phyloP scores from a whole-genome alignment of 805 yeast genomes.

The Schwanniomyces sp. region DNA sequence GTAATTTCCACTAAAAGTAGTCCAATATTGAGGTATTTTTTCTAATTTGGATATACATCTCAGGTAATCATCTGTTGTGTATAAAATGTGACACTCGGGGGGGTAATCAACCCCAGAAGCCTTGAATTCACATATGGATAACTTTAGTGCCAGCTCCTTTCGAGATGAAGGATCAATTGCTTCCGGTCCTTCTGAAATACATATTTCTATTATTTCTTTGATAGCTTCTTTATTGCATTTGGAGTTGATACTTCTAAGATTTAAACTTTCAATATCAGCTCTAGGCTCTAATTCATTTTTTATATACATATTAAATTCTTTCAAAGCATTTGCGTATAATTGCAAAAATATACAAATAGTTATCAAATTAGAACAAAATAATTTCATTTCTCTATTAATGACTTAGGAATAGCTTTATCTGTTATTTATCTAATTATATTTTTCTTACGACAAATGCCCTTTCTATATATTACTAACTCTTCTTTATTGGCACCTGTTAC shows the following conservation, averaged over 20 bases:
- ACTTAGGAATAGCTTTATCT: neutral
- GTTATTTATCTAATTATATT: too few species aligned
- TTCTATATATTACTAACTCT: neutral
- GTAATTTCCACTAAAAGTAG: constrained; percentile 67
- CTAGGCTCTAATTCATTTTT: neutral
- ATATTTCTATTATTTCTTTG: constrained; percentile 35
- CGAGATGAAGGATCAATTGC: constrained; percentile 27
- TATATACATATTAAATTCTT: neutral
- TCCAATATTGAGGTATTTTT: constrained; percentile 63
- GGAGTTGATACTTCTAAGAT: constrained; percentile 5
- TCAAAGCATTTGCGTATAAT: neutral
- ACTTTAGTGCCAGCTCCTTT: constrained; percentile 42
- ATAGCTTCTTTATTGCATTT: constrained; percentile 44
- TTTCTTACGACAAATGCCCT: neutral
- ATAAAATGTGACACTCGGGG: constrained; percentile 19
- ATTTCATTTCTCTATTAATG: neutral
- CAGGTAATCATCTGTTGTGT: constrained; percentile 13
- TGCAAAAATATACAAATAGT: neutral
- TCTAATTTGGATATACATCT: constrained; percentile 44
- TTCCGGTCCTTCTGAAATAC: constrained; percentile 43
- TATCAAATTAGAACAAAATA: neutral
- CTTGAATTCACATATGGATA: constrained; percentile 57
- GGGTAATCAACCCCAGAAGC: constrained; percentile 43
- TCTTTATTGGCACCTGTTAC: neutral
- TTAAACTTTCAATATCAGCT: constrained; percentile 2